Evolutionary conservation across 1,139 yeast genomes (phyloP), one percentile per base, ranked within the genome.

Genomic region (Yamadazyma membranifaciens): DNA sequence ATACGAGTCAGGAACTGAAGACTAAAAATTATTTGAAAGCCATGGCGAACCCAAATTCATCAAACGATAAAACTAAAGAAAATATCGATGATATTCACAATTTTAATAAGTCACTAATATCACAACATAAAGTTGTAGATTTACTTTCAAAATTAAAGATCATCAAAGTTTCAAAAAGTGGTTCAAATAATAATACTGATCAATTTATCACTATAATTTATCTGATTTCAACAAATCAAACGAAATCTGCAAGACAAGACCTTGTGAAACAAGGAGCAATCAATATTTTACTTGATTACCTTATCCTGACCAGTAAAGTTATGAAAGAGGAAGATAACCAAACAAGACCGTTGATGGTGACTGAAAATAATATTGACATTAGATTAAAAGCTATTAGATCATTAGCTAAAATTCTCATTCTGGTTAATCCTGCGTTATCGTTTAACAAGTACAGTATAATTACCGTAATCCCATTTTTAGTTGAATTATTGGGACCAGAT

Each of bases 261-360:
- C 52, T 76, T 11, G 73, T 73, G 11, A 63, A 67, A 37, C 79
- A 75, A 48, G 81, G 81, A 0, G 73, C 69, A 0, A 48, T 76
- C 32, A 66, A 61, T 33, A 47, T 72, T 1, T 36, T 69, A 0
- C 43, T 77, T 9, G 64, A 64, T 26, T 75, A 62, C 41, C 55
- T 78, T 31, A 54, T 69, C 9, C 59, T 56, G 38, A 55, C 47
- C 24, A 69, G 77, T 41, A 52, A 48, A 2, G 51, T 65, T 1
- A 45, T 41, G 7, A 53, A 49, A 24, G 36, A 36, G 2, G 33
- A 40, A 1, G 52, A 55, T 2, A 20, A 20, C 24, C 46, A 42
- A 22, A 58, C 70, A 0, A 36, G 55, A 25, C 68, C 71, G 3
- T 40, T 47, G 2, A 32, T 42, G 4, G 37, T 40, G 4, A 44